Base-by-base conservation (phyloP, 805 yeast genomes). In the Nakazawaea wickerhamii region DNA sequence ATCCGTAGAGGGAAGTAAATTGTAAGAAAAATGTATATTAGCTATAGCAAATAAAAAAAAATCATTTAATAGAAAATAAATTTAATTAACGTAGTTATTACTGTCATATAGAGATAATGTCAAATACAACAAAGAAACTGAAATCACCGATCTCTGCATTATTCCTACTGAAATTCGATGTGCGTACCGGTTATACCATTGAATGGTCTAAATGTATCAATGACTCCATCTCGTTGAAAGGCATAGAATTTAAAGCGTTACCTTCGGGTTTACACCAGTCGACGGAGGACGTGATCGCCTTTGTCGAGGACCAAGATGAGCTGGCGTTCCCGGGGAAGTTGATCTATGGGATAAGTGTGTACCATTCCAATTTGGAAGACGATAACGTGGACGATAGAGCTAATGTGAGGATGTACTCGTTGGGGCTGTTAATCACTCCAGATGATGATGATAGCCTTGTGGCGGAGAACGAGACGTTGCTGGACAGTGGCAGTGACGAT, bases 261-360 rank as follows among this genome's bases (percentile, higher is more conserved):
- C 89, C 89, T 0, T 78, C 86, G 0, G 88, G 90, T 1, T 62
- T 80, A 2, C 89, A 82, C 52, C 67, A 73, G 11, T 64, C 66
- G 3, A 56, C 58, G 17, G 44, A 52, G 11, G 89, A 82, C 52
- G 71, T 75, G 2, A 65, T 81, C 1, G 72, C 75, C 40, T 81
- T 81, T 58, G 70, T 68, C 2, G 57, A 65, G 5, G 48, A 42
- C 7, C 60, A 56, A 30, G 43, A 47, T 9, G 48, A 41, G 1
- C 27, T 21, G 13, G 26, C 42, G 3, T 49, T 43, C 4, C 47
- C 50, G n/a, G 46, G 50, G 0, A 51, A 58, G 4, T 43, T 61
- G 10, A 40, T 61, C n/a, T 67, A 70, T 40, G 84, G 85, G 2
- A 56, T 79, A 0, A 65, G 80, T 1, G 73, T 71, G 4, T 79